Base-by-base conservation (phyloP, 768 basidiomycete genomes). In the Amanita phalloides region DNA sequence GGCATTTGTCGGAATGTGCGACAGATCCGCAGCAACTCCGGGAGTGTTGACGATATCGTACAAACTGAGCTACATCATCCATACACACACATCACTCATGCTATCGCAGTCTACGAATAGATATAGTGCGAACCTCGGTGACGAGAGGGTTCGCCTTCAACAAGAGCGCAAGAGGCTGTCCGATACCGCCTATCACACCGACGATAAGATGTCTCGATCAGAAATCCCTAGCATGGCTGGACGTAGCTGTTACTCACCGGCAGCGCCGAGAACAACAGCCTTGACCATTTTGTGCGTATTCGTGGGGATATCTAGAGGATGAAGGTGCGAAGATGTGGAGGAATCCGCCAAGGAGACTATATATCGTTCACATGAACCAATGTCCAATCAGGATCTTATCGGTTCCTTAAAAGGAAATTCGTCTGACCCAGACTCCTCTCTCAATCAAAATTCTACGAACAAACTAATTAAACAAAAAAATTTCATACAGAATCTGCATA, bases 21-120 rank as follows among this genome's bases (percentile, higher is more conserved):
- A 86, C 53, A 97, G 75, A 73, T 99, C 95, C 53, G 84, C 90
- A 33, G 93, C 92, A 56, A 99, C 95, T 63, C 95, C 95, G 13
- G 91, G 91, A n/a, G 93, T 87, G 68, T 91, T 89, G 62, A 94
- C 91, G 69, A 97, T 94, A 90, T 98, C 95, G 66, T 77, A 97
- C 54, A 97, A 81, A 48, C 81, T 73, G 47, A 98, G 85, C 86
- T 93, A 60, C 17, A 48, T 26, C 14, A 28, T 10, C 3, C n/a
- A 33, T 2, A 13, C 3, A 23, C n/a, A 33, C 3, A 13, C 3
- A 23, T 23, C 33, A 36, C 45, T 7, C 32, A 11, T 35, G 21
- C 50, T 37, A 10, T 38, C 48, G 30, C 36, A 14, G 3, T 5
- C 23, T 30, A 21, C 47, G 32, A 54, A 48, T 42, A 28, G 44